These are phyloP conservation scores for Seiridium unicorne DNA, from an alignment of 2,329 filamentous ascomycete genomes.

Conservation along the genomic window DNA sequence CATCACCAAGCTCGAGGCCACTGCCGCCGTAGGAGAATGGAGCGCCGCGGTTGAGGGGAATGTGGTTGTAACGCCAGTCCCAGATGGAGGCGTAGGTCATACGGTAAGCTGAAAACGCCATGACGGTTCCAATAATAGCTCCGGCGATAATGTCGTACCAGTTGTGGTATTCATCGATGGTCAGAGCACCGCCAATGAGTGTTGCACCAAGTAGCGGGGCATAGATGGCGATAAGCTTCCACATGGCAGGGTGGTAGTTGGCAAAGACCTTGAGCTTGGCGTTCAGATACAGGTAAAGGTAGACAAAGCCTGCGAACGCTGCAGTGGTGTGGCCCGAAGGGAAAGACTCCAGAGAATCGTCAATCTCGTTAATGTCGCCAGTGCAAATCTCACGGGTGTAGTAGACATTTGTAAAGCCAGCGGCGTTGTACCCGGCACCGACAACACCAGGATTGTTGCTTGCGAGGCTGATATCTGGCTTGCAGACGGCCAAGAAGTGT, in stretches of 20 bases:
- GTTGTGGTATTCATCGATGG: conserved; percentile 73
- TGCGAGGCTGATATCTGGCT: conserved; percentile 51
- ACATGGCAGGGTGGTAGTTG: conserved; percentile 71
- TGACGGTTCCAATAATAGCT: conserved; percentile 61
- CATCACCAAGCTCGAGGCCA: conserved; percentile 46
- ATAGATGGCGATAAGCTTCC: conserved; percentile 67
- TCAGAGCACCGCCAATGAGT: conserved; percentile 67
- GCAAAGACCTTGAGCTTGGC: conserved; percentile 75
- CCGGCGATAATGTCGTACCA: conserved; percentile 73
- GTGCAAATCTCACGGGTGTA: conserved; percentile 71
- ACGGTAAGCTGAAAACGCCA: conserved; percentile 64
- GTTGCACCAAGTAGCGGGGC: conserved; percentile 65
- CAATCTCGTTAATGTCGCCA: conserved; percentile 60
- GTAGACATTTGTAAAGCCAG: conserved; percentile 60
- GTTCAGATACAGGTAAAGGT: conserved; percentile 71
- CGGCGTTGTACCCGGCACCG: conserved; percentile 40
- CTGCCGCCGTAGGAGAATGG: conserved; percentile 51
- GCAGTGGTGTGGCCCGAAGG: conserved; percentile 74
- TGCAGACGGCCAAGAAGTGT: conserved; percentile 69
- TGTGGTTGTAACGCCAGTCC: conserved; percentile 66
- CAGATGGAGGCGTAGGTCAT: conserved; percentile 68
- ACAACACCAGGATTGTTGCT: conserved; percentile 38
- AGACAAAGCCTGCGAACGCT: conserved; percentile 70
- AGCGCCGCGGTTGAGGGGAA: conserved; percentile 58
- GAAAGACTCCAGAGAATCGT: conserved; percentile 69